phyloP scores from a whole-genome alignment of 768 basidiomycete genomes.

The Termitomyces sp. region DNA sequence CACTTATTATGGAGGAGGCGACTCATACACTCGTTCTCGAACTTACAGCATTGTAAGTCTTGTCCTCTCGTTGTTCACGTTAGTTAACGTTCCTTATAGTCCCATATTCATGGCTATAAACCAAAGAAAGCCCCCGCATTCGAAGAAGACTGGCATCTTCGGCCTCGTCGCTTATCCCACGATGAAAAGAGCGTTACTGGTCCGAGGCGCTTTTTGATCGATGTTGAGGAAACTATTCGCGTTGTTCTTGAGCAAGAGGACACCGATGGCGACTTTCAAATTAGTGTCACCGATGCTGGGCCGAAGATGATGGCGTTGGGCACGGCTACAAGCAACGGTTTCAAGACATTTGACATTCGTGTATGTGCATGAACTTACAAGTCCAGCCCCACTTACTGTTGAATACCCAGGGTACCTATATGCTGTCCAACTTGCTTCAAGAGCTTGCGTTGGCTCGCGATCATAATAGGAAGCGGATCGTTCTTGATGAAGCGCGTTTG shows the following conservation, averaged over 20 bases:
- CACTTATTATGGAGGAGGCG: conserved; percentile 77
- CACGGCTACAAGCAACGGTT: conserved; percentile 95
- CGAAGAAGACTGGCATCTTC: conserved; percentile 68
- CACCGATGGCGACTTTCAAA: conserved; percentile 95
- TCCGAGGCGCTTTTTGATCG: conserved; percentile 89
- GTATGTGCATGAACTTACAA: conserved; percentile 33
- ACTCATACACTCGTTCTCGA: conserved; percentile 74
- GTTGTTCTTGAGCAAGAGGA: conserved; percentile 97
- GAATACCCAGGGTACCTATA: conserved; percentile 82
- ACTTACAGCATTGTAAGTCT: conserved; percentile 81
- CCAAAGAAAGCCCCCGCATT: conserved; percentile 69
- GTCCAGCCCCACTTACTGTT: conserved; percentile 7
- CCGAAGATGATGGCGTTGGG: conserved; percentile 95
- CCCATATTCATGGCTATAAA: conserved; percentile 66
- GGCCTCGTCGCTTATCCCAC: conserved; percentile 82
- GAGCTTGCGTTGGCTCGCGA: conserved; percentile 96
- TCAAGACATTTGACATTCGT: conserved; percentile 95
- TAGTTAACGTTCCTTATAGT: conserved; percentile 31
- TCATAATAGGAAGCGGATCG: conserved; percentile 91
- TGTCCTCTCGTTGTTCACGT: conserved; percentile 1
- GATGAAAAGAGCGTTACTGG: conserved; percentile 81
- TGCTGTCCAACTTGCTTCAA: conserved; percentile 98
- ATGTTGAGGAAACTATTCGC: conserved; percentile 97
- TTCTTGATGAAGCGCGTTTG: conserved; percentile 97
- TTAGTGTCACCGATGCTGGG: conserved; percentile 92